phyloP scores from a whole-genome alignment of 306 rosid genomes.

The Boehmeria nivea region DNA sequence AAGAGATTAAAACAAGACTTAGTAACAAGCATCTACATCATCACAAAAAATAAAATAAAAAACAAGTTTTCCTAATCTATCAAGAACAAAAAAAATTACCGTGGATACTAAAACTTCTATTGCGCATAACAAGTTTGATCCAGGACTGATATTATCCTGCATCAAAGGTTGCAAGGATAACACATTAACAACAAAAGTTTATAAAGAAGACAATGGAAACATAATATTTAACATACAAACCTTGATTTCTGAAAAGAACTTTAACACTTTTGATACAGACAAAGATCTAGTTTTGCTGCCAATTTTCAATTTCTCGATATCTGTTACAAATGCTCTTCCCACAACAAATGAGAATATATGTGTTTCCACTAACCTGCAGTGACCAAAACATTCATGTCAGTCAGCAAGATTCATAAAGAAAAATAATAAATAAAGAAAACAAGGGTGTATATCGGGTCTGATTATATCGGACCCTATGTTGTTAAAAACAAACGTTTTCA shows the following conservation, averaged over 20 bases:
- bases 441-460: no score
- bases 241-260: conserved; percentile 80
- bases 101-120: conserved; percentile 88
- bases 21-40: background rate
- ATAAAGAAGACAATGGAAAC: conserved; percentile 4
- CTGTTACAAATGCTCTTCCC: conserved; percentile 99
- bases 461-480: no score
- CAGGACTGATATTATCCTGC: conserved; percentile 85
- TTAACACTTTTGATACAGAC: conserved; percentile 65
- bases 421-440: background rate
- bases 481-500: no score
- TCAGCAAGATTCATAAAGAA: conserved; percentile 9
- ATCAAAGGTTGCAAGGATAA: conserved; percentile 23
- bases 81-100: conserved; percentile 48
- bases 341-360: conserved; percentile 98
- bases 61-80: conserved; percentile 2
- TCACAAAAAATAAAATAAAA: background rate
- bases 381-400: conserved; percentile 34
- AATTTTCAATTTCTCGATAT: conserved; percentile 82
- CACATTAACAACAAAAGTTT: conserved; percentile 14
- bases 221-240: conserved; percentile 40
- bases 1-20: background rate
- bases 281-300: conserved; percentile 76
- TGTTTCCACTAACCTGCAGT: conserved; percentile 92
- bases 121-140: conserved; percentile 89